A percentile compares a stretch with the other conserved stretches of the same genome.
These are phyloP conservation scores for Phytophthora quininea DNA, from an alignment of 352 stramenopile species.

Conservation along the genomic window DNA sequence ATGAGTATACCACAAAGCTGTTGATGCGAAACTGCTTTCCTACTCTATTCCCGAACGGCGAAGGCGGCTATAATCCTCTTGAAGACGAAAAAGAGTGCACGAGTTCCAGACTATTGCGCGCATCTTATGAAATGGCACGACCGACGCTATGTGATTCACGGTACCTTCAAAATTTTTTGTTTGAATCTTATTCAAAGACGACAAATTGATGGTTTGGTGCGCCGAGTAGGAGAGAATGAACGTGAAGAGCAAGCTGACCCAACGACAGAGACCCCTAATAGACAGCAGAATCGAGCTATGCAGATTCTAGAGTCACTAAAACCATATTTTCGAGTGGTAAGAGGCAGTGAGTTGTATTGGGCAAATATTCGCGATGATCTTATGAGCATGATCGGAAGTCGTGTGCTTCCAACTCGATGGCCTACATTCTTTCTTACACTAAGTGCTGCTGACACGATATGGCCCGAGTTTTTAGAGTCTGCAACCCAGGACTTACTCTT, in stretches of 20 bases:
- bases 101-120: conserved; percentile 11
- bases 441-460: conserved; percentile 28
- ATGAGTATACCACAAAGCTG: background rate
- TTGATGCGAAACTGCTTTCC: conserved; percentile 30
- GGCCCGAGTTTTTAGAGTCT: conserved; percentile 24
- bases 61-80: background rate
- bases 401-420: conserved; percentile 2
- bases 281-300: background rate
- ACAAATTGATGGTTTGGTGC: conserved; percentile 18
- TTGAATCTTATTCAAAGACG: conserved; percentile 27
- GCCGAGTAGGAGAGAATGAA: background rate
- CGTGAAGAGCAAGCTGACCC: background rate
- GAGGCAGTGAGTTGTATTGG: background rate
- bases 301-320: background rate
- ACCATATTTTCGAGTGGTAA: conserved; percentile 11
- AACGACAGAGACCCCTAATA: background rate
- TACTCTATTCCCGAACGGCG: conserved; percentile 9
- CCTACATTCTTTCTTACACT: conserved; percentile 25
- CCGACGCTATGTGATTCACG: background rate
- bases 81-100: conserved; percentile 1
- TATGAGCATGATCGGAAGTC: conserved; percentile 8
- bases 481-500: conserved; percentile 8
- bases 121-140: conserved; percentile 18
- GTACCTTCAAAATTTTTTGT: conserved; percentile 31
- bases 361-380: conserved; percentile 1